A percentile compares a stretch with the other conserved stretches of the same genome.
Evolutionary conservation across 176 grass and related monocot genomes (phyloP).

Genomic region (Carex parvula): DNA sequence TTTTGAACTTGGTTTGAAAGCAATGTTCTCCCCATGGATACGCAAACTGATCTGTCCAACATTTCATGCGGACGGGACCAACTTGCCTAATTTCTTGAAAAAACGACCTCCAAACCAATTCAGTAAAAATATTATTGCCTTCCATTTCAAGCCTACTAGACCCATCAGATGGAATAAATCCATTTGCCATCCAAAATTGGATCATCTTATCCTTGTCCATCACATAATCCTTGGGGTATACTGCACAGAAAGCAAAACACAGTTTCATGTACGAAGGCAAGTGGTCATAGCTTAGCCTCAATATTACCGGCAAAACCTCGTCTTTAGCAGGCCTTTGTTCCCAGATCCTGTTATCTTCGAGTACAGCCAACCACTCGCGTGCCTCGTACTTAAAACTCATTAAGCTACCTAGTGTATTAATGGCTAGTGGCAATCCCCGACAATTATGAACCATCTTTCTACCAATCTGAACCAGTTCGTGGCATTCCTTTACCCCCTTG

Average conservation of each 20-base stretch:
- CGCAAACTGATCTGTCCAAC: no score
- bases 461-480: slow-evolving; percentile 3
- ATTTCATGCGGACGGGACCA: no score
- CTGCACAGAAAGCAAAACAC: slow-evolving; percentile 31
- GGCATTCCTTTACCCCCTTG: neutral
- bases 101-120: slow-evolving; percentile 27
- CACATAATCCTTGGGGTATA: slow-evolving; percentile 27
- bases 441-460: slow-evolving; percentile 24
- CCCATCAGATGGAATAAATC: slow-evolving; percentile 13
- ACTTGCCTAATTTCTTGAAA: slow-evolving; percentile 1
- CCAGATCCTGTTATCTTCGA: neutral
- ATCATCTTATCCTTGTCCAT: slow-evolving; percentile 34
- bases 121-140: slow-evolving; percentile 21
- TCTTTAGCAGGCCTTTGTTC: neutral
- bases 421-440: slow-evolving; percentile 30
- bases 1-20: neutral
- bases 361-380: slow-evolving; percentile 14
- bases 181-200: slow-evolving; percentile 29
- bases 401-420: slow-evolving; percentile 28
- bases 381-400: slow-evolving; percentile 28
- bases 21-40: neutral
- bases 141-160: neutral
- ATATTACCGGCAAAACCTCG: slow-evolving; percentile 12
- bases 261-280: neutral
- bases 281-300: slow-evolving; percentile 31